phyloP scores from a whole-genome alignment of 2,329 filamentous ascomycete genomes.

The Talaromyces pinophilus region DNA sequence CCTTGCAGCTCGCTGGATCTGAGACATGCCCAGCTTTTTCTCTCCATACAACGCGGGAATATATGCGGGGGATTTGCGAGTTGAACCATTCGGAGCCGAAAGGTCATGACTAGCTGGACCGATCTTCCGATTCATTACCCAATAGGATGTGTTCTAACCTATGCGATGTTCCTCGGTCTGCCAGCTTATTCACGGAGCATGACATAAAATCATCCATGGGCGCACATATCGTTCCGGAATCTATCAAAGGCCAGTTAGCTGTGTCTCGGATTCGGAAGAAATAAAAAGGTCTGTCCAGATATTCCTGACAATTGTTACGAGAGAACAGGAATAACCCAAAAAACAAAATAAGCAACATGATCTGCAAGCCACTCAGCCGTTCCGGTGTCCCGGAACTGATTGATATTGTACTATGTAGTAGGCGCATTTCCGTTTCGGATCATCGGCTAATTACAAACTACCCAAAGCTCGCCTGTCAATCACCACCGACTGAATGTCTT shows the following conservation, averaged over 20 bases:
- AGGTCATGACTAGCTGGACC: background rate
- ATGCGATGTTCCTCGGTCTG: background rate
- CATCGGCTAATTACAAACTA: background rate
- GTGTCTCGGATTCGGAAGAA: background rate
- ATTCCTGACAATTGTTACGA: background rate
- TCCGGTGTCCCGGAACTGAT: background rate
- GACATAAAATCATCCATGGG: background rate
- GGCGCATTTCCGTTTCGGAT: background rate
- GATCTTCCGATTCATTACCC: background rate
- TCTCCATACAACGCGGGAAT: background rate
- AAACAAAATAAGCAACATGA: conserved; percentile 17
- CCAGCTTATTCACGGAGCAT: too few species aligned
- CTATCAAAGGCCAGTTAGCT: background rate
- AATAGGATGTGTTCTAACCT: background rate
- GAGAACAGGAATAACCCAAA: background rate
- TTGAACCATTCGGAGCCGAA: background rate
- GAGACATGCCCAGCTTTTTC: conserved; percentile 10
- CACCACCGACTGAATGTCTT: background rate
- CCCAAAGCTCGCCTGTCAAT: background rate
- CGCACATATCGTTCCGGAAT: background rate
- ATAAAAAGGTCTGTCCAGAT: background rate
- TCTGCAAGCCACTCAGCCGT: conserved; percentile 8
- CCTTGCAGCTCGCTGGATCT: background rate
- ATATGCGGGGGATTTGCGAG: background rate
- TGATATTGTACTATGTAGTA: background rate